A percentile compares a stretch with the other conserved stretches of the same genome.
phyloP scores from a whole-genome alignment of 352 stramenopile species.

The Chrysophaeum taylorii region DNA sequence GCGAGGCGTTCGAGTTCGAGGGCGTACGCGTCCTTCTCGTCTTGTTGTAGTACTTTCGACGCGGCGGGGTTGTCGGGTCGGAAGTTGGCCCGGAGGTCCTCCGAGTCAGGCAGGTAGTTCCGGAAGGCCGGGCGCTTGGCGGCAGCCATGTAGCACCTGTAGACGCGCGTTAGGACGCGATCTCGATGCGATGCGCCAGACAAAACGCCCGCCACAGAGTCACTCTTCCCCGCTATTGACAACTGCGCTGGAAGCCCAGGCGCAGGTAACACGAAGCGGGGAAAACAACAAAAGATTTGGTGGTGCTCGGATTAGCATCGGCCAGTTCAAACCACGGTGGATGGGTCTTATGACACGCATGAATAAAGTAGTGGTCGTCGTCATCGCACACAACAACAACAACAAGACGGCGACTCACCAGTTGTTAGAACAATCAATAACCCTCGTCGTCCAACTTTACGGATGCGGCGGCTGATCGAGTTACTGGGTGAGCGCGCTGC shows the following conservation, averaged over 20 bases:
- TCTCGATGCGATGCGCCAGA: not conserved
- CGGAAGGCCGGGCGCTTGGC: not conserved
- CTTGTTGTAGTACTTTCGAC: too few species aligned
- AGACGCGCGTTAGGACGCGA: not conserved
- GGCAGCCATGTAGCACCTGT: too few species aligned
- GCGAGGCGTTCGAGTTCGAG: not conserved
- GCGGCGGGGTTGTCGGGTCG: too few species aligned
- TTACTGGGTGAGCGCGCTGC: too few species aligned
- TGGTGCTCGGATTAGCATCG: slow-evolving; percentile 3
- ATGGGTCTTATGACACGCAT: slow-evolving; percentile 3
- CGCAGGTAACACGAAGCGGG: not conserved
- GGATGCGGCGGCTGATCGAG: too few species aligned
- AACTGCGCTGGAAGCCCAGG: not conserved
- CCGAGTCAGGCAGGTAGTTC: slow-evolving; percentile 9
- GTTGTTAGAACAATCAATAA: too few species aligned
- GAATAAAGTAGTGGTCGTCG: not conserved
- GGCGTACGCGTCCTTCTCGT: not conserved
- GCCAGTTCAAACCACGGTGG: not conserved
- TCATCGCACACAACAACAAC: too few species aligned
- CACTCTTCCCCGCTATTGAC: not conserved
- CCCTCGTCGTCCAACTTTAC: too few species aligned
- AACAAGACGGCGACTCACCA: too few species aligned
- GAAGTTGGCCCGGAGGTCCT: not conserved
- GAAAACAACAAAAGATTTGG: not conserved
- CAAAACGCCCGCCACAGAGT: not conserved